Percentiles rank a stretch among this genome's conserved stretches.
phyloP scores from a whole-genome alignment of 805 yeast genomes.

The Cyberlindnera nakhonratchasimensis region DNA sequence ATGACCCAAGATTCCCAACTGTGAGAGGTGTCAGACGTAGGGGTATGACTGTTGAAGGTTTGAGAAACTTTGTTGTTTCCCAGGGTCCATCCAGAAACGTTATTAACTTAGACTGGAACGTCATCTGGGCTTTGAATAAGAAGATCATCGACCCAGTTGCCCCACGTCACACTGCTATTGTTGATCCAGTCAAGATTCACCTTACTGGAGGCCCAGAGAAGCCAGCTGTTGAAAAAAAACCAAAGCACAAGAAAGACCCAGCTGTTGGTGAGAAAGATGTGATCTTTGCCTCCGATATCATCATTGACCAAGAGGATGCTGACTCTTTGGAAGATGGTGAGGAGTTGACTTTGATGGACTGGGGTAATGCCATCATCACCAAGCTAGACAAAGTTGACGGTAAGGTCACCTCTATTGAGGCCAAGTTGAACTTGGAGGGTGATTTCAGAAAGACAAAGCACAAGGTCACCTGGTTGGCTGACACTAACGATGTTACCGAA shows the following conservation, averaged over 20 bases:
- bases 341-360: constrained; percentile 97
- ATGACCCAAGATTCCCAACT: constrained; percentile 98
- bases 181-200: constrained; percentile 66
- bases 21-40: constrained; percentile 99
- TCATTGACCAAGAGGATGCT: constrained; percentile 86
- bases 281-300: constrained; percentile 55
- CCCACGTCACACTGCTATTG: constrained; percentile 89
- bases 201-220: constrained; percentile 66
- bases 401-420: constrained; percentile 60
- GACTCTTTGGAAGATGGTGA: constrained; percentile 73
- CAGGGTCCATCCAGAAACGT: constrained; percentile 99
- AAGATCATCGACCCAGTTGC: constrained; percentile 96
- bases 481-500: constrained; percentile 63
- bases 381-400: constrained; percentile 62
- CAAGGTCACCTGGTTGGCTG: constrained; percentile 93
- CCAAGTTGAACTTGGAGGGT: constrained; percentile 85
- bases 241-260: constrained; percentile 94
- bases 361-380: constrained; percentile 91
- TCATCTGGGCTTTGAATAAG: constrained; percentile 97
- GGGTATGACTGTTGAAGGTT: constrained; percentile 99
- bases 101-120: constrained; percentile 94
- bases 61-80: constrained; percentile 85
- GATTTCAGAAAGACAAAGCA: constrained; percentile 95
- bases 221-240: constrained; percentile 65
- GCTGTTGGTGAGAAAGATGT: constrained; percentile 84